A percentile compares a stretch with the other conserved stretches of the same genome.
phyloP scores from a whole-genome alignment of 345 rosid genomes.

The Populus simonii region DNA sequence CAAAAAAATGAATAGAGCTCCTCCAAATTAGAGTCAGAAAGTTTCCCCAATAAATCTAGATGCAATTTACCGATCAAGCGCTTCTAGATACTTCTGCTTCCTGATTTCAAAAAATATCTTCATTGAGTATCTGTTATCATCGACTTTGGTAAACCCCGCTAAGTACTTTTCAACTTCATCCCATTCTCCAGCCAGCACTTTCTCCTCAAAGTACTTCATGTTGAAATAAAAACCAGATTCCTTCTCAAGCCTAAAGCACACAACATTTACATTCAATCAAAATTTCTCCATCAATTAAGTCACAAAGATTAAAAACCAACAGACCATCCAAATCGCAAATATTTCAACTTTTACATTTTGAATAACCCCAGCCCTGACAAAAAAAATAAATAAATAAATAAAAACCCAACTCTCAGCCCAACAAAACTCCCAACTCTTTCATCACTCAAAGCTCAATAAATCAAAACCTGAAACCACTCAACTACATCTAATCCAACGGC shows the following conservation, averaged over 20 bases:
- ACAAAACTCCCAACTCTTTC: not conserved
- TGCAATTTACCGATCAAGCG: constrained; percentile 62
- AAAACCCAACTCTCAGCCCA: not conserved
- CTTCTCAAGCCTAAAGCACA: constrained; percentile 54
- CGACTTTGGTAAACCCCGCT: constrained; percentile 65
- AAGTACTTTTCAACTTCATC: constrained; percentile 69
- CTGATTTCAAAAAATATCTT: constrained; percentile 86
- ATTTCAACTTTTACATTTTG: not conserved
- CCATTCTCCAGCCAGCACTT: constrained; percentile 75
- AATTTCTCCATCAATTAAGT: not conserved
- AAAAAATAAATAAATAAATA: no score
- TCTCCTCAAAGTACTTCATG: constrained; percentile 69
- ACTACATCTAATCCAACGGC: not conserved
- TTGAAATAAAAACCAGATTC: constrained; percentile 69
- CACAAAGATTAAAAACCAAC: not conserved
- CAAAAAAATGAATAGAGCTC: not conserved
- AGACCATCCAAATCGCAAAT: not conserved
- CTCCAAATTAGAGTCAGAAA: not conserved
- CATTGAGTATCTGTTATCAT: constrained; percentile 72
- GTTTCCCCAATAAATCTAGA: not conserved
- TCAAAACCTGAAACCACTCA: constrained; percentile 7
- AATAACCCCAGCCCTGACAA: not conserved
- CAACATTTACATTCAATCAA: not conserved
- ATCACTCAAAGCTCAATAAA: not conserved
- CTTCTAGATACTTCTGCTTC: constrained; percentile 90